Evolutionary conservation across 768 basidiomycete species (phyloP).

Genomic region (Flagelloscypha sp.): DNA sequence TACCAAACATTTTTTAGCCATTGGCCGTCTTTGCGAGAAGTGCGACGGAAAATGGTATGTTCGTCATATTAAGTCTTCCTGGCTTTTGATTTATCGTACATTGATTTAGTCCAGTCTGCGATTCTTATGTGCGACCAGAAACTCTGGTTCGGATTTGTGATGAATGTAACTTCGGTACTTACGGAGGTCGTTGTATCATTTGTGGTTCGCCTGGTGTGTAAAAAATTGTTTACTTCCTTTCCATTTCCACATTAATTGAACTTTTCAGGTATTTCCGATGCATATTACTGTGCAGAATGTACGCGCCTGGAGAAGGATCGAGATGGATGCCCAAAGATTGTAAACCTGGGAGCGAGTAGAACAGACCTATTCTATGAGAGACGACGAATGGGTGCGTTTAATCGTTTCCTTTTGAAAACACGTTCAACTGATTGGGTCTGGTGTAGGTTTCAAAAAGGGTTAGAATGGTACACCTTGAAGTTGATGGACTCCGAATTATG

Average conservation of each 20-base stretch:
- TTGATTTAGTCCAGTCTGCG: conserved; percentile 79
- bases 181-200: conserved; percentile 96
- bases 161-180: conserved; percentile 98
- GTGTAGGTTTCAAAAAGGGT: conserved; percentile 64
- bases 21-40: conserved; percentile 97
- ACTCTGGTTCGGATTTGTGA: conserved; percentile 98
- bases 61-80: neutral
- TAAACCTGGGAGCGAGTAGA: conserved; percentile 89
- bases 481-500: too few species aligned
- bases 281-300: conserved; percentile 98
- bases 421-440: conserved; percentile 1
- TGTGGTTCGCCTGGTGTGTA: conserved; percentile 86
- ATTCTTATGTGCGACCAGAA: conserved; percentile 98
- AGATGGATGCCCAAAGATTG: conserved; percentile 98
- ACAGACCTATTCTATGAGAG: conserved; percentile 91
- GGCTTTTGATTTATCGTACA: neutral
- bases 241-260: conserved; percentile 1
- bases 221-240: neutral
- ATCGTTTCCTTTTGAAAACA: neutral
- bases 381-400: conserved; percentile 61
- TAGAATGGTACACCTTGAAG: conserved; percentile 16
- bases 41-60: conserved; percentile 98
- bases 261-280: conserved; percentile 85
- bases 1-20: conserved; percentile 45
- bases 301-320: conserved; percentile 95